These are phyloP conservation scores for Colletotrichum sidae DNA, from an alignment of 2,329 filamentous ascomycete species.

Conservation along the genomic window DNA sequence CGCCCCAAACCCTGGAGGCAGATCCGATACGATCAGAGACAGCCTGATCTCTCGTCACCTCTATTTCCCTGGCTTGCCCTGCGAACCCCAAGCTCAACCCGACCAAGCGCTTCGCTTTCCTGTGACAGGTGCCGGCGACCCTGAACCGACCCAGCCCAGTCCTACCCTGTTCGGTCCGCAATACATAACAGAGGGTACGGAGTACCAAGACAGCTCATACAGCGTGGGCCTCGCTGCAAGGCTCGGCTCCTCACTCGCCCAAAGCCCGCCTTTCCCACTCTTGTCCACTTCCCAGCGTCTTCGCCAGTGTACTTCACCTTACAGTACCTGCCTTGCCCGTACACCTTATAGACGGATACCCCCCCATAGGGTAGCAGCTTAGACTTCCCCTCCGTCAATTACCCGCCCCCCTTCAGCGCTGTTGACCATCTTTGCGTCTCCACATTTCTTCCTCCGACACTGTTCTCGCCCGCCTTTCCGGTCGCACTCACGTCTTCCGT, in stretches of 20 bases:
- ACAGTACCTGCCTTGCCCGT: too few relatives aligned
- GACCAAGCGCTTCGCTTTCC: conserved; percentile 1
- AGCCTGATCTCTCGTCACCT: conserved; percentile 20
- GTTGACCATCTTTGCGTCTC: conserved; percentile 33
- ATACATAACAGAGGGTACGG: background rate
- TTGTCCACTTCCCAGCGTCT: background rate
- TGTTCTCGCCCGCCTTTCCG: conserved; percentile 35
- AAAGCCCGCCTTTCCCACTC: conserved; percentile 6
- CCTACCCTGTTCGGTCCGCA: background rate
- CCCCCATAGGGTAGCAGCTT: conserved; percentile 2
- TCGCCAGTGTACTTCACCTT: background rate
- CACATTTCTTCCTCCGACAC: conserved; percentile 38
- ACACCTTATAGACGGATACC: too few relatives aligned
- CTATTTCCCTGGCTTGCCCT: background rate
- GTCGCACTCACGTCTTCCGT: conserved; percentile 36
- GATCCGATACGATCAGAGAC: conserved; percentile 1
- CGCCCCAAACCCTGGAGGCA: background rate
- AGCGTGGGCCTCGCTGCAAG: conserved; percentile 21
- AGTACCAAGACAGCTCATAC: too few relatives aligned
- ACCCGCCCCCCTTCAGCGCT: conserved; percentile 31
- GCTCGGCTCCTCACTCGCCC: conserved; percentile 30
- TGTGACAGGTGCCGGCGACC: conserved; percentile 27
- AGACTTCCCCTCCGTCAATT: conserved; percentile 17
- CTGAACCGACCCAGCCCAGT: conserved; percentile 1
- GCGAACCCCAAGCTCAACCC: background rate